These are phyloP conservation scores for Venturiaceae sp. DNA, from an alignment of 2,329 filamentous ascomycete species.

Conservation along the genomic window DNA sequence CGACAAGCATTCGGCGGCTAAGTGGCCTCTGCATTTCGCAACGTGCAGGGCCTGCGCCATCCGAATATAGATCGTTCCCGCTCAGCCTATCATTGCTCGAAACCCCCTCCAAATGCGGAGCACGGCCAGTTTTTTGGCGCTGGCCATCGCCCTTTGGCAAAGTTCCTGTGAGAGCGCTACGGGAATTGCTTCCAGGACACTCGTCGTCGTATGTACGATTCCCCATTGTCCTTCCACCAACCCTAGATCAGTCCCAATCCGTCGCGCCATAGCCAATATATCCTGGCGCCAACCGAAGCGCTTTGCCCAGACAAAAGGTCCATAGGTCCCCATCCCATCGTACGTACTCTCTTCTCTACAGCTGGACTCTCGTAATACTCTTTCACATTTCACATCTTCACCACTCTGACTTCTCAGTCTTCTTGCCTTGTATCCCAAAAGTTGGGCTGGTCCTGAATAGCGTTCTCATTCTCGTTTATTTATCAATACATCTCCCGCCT, in stretches of 20 bases:
- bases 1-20: not conserved
- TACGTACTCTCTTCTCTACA: not conserved
- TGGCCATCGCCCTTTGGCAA: not conserved
- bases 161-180: not conserved
- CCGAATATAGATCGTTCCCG: not conserved
- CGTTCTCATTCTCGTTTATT: not conserved
- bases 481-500: not conserved
- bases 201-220: not conserved
- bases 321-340: not conserved
- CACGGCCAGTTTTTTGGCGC: not conserved
- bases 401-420: not conserved
- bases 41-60: not conserved
- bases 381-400: not conserved
- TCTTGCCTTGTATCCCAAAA: not conserved
- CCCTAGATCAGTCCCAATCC: not conserved
- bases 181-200: not conserved
- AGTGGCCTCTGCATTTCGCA: not conserved
- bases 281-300: constrained; percentile 2
- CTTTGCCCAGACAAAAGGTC: constrained; percentile 4
- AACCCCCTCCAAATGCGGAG: not conserved
- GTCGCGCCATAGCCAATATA: constrained; percentile 1
- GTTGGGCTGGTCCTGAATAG: constrained; percentile 2
- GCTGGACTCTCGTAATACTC: constrained; percentile 7
- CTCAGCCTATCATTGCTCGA: not conserved
- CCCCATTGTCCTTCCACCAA: not conserved